Base-by-base conservation (phyloP, 371 early-diverging fungal genomes). In the Mortierella sp. region DNA sequence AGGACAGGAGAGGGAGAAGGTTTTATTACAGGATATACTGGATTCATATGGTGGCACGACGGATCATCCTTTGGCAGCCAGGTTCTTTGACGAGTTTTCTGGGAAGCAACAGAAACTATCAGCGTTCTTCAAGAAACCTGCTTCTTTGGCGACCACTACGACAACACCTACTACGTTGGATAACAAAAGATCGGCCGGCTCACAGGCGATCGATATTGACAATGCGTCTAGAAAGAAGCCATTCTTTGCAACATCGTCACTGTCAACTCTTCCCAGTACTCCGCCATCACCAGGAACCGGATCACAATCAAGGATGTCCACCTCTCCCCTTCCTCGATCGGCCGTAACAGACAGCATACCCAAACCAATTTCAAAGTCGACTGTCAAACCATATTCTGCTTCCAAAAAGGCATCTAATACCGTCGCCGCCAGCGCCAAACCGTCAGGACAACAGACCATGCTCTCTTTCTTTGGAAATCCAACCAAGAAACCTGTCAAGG, bases 61-160 rank as follows among this genome's bases (percentile, higher is more conserved):
- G 3, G 82, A 77, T 14, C 86, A 86, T 24, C 28, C 80, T n/a
- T 84, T 95, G 11, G 92, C 94, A 70, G 88, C 94, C 16, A 89
- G 86, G 69, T 92, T 90, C 76, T 93, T 90, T 85, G 89, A 91
- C 5, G 92, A 93, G 77, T 95, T 94, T 86, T 83, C 90, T 28
- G 92, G 91, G 40, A 90, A 87, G 55, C 93, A 94, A 80, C 91
- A 92, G 75, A 92, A 91, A 31, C 72, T 87, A 1, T 81, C 86
- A 2, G 71, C 82, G 4, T 88, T 88, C 61, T 87, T 88, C 61
- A 83, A 84, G 67, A 75, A 71, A 67, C 79, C 87, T 3, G 24
- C 54, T 24, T 46, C 75, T 1, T 34, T n/a, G n/a, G n/a, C n/a
- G n/a, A n/a, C n/a, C n/a, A n/a, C n/a, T n/a, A n/a, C n/a, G n/a